Percentiles rank a stretch among this genome's conserved stretches.
These are phyloP conservation scores for Pouteria glomerata DNA, from an alignment of 148 eudicot species.

Conservation along the genomic window DNA sequence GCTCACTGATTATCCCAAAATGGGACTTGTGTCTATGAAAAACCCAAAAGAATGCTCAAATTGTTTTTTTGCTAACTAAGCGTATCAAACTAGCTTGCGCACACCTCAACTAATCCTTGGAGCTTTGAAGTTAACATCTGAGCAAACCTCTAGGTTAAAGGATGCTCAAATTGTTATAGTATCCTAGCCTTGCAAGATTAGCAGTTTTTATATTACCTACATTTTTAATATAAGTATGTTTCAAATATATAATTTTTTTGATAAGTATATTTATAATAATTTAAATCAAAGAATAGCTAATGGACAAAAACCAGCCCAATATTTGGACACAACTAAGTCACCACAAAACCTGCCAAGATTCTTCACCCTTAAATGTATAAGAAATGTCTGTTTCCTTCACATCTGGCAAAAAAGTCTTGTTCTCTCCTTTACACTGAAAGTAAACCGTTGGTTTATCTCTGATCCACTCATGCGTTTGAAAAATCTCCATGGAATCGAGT, in stretches of 20 bases:
- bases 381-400: constrained; percentile 35
- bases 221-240: too few species aligned
- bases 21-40: not conserved
- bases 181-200: not conserved
- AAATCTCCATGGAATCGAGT: constrained; percentile 48
- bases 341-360: constrained; percentile 69
- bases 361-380: constrained; percentile 52
- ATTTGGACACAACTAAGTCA: not conserved
- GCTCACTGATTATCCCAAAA: not conserved
- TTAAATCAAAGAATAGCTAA: not conserved
- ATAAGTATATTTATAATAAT: not conserved
- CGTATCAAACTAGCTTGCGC: too few species aligned
- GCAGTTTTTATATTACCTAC: not conserved
- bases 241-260: too few species aligned
- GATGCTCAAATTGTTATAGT: too few species aligned
- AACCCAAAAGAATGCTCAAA: not conserved
- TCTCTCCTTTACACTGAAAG: constrained; percentile 54
- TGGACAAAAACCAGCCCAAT: not conserved
- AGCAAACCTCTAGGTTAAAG: too few species aligned
- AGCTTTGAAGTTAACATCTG: too few species aligned
- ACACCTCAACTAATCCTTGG: too few species aligned
- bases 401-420: constrained; percentile 45
- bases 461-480: constrained; percentile 43
- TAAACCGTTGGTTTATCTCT: constrained; percentile 29
- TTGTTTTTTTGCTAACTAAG: too few species aligned